Conservation (phyloP, 345 rosid genomes). For the Kandelia obovata region DNA sequence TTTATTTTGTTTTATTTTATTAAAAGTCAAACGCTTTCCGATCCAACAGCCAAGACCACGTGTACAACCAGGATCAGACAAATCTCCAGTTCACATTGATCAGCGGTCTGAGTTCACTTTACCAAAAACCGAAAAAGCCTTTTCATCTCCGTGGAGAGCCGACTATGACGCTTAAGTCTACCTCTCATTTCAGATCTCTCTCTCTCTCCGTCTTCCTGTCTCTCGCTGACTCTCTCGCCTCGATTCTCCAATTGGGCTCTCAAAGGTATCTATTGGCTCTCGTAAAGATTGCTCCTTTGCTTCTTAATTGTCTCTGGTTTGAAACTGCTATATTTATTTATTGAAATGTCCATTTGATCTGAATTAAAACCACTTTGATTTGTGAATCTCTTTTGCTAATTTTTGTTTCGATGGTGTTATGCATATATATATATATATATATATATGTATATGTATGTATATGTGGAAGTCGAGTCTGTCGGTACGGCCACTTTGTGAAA, state of each 20-base stretch:
- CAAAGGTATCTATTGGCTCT: background rate
- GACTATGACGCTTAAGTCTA: background rate
- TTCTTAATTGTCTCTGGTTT: background rate
- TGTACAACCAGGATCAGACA: background rate
- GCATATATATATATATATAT: no score
- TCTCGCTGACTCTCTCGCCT: background rate
- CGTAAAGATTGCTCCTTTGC: background rate
- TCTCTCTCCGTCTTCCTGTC: background rate
- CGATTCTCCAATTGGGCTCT: background rate
- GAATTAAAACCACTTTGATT: no score
- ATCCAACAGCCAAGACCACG: background rate
- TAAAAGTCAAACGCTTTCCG: background rate
- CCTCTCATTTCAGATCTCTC: background rate
- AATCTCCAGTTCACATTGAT: background rate
- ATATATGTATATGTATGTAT: no score
- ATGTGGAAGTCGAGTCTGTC: no score
- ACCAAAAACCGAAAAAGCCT: background rate
- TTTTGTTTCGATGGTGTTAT: no score
- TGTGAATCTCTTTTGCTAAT: no score
- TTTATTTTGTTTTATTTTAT: no score
- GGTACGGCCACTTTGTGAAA: no score
- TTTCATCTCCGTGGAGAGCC: background rate
- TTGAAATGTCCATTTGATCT: no score
- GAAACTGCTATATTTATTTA: no score
- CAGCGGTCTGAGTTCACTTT: slow-evolving; percentile 8